Percentiles rank a stretch among this genome's conserved stretches.
These are phyloP conservation scores for Cytospora piceae DNA, from an alignment of 2,329 filamentous ascomycete species.

Conservation along the genomic window DNA sequence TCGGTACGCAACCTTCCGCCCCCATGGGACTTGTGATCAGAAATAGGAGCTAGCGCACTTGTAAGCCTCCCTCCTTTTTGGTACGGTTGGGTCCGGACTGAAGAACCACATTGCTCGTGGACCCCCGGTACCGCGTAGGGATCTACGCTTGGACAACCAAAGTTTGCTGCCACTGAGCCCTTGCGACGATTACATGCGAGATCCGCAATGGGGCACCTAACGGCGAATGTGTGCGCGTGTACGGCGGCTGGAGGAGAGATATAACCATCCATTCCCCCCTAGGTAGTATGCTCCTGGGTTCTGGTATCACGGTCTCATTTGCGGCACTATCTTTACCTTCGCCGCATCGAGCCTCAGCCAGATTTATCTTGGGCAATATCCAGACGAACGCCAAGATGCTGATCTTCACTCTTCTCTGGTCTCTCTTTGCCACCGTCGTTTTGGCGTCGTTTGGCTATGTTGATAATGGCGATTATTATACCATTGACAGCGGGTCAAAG, in stretches of 20 bases:
- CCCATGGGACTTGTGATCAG: neutral
- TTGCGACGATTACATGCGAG: neutral
- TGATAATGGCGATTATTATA: constrained; percentile 44
- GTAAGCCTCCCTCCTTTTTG: neutral
- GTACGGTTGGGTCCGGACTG: neutral
- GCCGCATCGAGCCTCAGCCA: neutral
- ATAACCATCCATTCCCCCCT: neutral
- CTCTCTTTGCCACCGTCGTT: constrained; percentile 37
- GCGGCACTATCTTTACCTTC: too few relatives aligned
- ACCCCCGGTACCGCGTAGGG: neutral
- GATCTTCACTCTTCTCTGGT: constrained; percentile 35
- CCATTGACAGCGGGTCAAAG: constrained; percentile 41
- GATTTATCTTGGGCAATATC: neutral
- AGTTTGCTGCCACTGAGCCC: neutral
- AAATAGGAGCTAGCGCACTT: neutral
- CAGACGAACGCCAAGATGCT: constrained; percentile 33
- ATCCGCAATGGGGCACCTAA: constrained; percentile 2
- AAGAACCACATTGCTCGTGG: neutral
- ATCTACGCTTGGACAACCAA: neutral
- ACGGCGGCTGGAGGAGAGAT: neutral
- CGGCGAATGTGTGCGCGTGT: neutral
- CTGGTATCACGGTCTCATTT: neutral
- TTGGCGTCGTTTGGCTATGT: constrained; percentile 46
- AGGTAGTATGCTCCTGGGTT: neutral
- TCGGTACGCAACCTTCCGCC: constrained; percentile 3